Conservation (phyloP, 176 grass and related monocot species). For the Oropetium thomaeum region DNA sequence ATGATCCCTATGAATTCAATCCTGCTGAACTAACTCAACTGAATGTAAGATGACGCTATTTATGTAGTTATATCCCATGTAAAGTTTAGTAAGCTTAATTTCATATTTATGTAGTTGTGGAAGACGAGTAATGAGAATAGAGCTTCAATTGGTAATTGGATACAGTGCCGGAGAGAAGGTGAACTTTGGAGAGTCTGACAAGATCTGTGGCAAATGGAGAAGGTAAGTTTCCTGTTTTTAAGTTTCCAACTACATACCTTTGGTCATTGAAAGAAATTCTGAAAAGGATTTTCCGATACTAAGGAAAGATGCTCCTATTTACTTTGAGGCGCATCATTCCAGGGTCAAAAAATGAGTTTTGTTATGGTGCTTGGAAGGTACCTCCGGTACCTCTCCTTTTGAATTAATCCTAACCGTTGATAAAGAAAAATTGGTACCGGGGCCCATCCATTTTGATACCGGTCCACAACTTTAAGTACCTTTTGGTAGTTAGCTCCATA, state of each 20-base stretch:
- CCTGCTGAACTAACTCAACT: conserved; percentile 44
- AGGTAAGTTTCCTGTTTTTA: conserved; percentile 55
- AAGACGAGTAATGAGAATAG: conserved; percentile 34
- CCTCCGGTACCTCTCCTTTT: no score
- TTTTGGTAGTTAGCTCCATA: no score
- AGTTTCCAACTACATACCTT: conserved; percentile 16
- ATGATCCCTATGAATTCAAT: conserved; percentile 47
- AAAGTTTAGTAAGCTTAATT: conserved; percentile 40
- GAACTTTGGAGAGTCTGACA: conserved; percentile 45
- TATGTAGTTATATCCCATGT: conserved; percentile 14
- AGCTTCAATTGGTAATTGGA: conserved; percentile 83
- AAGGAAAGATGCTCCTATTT: background rate
- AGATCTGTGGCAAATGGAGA: conserved; percentile 94
- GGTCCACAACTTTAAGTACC: no score
- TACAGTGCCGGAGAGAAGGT: conserved; percentile 76
- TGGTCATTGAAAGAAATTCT: background rate
- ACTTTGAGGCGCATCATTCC: background rate
- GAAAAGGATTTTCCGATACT: background rate
- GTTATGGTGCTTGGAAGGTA: no score
- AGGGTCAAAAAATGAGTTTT: no score
- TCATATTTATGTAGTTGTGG: conserved; percentile 35
- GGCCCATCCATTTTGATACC: no score
- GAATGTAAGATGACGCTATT: conserved; percentile 61
- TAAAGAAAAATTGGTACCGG: no score
- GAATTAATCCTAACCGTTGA: no score